A percentile compares a stretch with the other conserved stretches of the same genome.
Evolutionary conservation across 2,329 filamentous ascomycete species (phyloP).

Genomic region (Sporothrix brasiliensis): DNA sequence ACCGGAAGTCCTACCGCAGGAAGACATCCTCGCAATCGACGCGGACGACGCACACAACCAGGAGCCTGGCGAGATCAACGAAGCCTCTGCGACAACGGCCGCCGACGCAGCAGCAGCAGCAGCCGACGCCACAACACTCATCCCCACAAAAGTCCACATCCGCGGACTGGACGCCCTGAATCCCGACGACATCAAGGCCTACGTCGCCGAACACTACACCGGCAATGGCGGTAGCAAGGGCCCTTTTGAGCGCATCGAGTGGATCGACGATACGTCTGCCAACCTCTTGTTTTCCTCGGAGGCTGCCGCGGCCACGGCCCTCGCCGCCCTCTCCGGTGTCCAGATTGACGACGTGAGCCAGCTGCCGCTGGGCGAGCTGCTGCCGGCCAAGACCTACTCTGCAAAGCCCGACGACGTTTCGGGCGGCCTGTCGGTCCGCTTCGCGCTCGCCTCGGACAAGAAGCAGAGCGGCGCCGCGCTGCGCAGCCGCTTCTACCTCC

Average conservation of each 20-base stretch:
- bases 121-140: constrained; percentile 33
- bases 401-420: constrained; percentile 71
- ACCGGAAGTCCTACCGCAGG: constrained; percentile 39
- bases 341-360: constrained; percentile 55
- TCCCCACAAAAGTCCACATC: constrained; percentile 74
- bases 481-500: constrained; percentile 86
- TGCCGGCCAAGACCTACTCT: constrained; percentile 70
- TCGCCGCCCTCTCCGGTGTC: constrained; percentile 55
- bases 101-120: constrained; percentile 30
- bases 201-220: constrained; percentile 68
- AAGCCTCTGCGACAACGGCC: constrained; percentile 24
- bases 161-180: constrained; percentile 80
- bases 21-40: constrained; percentile 42
- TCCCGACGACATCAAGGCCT: constrained; percentile 76
- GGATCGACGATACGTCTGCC: constrained; percentile 91
- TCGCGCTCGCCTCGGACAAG: constrained; percentile 73
- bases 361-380: constrained; percentile 62
- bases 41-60: constrained; percentile 36
- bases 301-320: constrained; percentile 55
- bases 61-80: constrained; percentile 42
- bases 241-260: constrained; percentile 70
- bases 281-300: constrained; percentile 76
- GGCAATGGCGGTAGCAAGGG: constrained; percentile 52
- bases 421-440: constrained; percentile 69
- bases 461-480: constrained; percentile 79